Evolutionary conservation across 1,284 basidiomycete species (phyloP).

Genomic region (Boletus calvinii): DNA sequence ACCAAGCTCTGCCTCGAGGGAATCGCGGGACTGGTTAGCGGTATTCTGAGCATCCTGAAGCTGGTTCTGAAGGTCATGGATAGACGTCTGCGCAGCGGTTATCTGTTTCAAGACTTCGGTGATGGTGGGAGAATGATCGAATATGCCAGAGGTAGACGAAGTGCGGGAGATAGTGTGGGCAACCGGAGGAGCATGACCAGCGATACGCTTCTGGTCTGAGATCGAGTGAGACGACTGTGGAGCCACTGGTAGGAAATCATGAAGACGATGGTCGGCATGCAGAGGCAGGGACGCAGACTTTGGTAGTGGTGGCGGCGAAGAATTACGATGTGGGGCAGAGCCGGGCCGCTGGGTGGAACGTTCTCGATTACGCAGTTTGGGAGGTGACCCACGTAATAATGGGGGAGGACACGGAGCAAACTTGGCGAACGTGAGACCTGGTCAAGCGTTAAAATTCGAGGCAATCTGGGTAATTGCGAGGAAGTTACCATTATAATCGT

Average conservation of each 20-base stretch:
- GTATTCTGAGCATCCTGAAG: conserved; percentile 65
- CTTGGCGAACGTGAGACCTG: conserved; percentile 53
- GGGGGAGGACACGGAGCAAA: conserved; percentile 44
- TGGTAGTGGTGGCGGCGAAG: conserved; percentile 77
- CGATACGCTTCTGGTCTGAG: conserved; percentile 37
- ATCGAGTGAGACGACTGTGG: conserved; percentile 38
- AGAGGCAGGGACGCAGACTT: conserved; percentile 76
- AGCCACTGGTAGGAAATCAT: conserved; percentile 31
- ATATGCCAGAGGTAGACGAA: conserved; percentile 25
- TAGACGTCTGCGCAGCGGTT: conserved; percentile 59
- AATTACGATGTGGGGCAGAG: conserved; percentile 47
- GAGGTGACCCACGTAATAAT: conserved; percentile 45
- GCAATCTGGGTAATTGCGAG: background rate
- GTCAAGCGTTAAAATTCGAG: conserved; percentile 5
- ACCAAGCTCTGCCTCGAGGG: conserved; percentile 73
- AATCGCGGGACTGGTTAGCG: conserved; percentile 60
- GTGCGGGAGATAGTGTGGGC: conserved; percentile 30
- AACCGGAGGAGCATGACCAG: conserved; percentile 36
- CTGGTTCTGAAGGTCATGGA: conserved; percentile 76
- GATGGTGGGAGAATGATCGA: conserved; percentile 69
- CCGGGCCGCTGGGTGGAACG: conserved; percentile 45
- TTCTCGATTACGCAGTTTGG: conserved; percentile 58
- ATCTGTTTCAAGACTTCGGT: conserved; percentile 80
- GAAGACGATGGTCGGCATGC: conserved; percentile 44
- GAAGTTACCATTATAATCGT: conserved; percentile 58